These are phyloP conservation scores for Skeletonema potamos DNA, from an alignment of 108 stramenopile species.

Conservation along the genomic window DNA sequence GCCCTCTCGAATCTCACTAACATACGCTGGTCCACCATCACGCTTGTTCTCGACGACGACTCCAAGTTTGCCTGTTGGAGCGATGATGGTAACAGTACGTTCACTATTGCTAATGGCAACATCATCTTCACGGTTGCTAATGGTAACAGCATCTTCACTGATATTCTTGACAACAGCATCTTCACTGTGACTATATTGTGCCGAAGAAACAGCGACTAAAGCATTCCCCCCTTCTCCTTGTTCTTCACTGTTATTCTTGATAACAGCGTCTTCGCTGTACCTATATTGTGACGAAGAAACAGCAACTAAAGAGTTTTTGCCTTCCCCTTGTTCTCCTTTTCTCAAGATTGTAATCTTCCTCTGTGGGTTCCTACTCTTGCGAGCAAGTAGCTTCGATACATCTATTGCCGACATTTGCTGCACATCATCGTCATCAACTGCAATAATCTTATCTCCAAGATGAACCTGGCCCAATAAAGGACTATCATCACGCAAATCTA, in stretches of 20 bases:
- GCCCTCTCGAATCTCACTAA: conserved; percentile 10
- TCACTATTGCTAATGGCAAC: no score
- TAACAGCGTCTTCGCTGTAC: no score
- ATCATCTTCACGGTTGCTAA: no score
- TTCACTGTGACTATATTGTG: no score
- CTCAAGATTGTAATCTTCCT: conserved; percentile 12
- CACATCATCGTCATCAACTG: conserved; percentile 67
- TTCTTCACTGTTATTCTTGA: no score
- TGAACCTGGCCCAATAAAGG: conserved; percentile 48
- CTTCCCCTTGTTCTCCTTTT: neutral
- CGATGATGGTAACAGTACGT: conserved; percentile 3
- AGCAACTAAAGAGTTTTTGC: no score
- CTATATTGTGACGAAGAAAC: no score
- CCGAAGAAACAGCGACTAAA: no score
- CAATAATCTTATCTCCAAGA: conserved; percentile 66
- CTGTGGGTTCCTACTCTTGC: conserved; percentile 13
- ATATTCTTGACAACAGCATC: no score
- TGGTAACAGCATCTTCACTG: no score
- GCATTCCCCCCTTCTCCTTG: no score
- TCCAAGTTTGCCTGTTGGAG: conserved; percentile 18
- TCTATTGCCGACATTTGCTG: conserved; percentile 9
- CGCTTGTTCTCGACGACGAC: conserved; percentile 6
- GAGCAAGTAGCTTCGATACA: conserved; percentile 12
- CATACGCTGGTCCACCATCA: conserved; percentile 18
- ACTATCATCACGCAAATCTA: conserved; percentile 49